Evolutionary conservation across 352 stramenopile genomes (phyloP), one percentile per base, ranked within the genome.

Genomic region (Globisporangium spinosum): DNA sequence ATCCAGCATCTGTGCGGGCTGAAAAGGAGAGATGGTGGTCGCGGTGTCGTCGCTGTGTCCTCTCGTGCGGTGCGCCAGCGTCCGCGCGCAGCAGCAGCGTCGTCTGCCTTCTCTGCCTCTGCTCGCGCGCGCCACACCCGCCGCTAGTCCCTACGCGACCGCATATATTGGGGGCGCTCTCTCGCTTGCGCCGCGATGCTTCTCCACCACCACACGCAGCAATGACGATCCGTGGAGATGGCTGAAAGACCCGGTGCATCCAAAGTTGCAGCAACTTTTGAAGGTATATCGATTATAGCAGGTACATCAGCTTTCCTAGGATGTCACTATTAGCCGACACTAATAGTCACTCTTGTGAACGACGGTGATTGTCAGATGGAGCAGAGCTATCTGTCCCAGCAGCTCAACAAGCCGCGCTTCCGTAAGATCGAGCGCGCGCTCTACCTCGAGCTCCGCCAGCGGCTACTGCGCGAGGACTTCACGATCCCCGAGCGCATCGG

Each of bases 401-500:
- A 83, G 58, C 58, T 92, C 23, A 56, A 66, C 55, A 85, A 87
- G 68, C 78, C 78, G 9, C 76, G 78, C 10, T 91, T 92, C 58
- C 81, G 80, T 9, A 71, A 68, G 58, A 72, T 88, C 25, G 85
- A 93, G 70, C 79, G 84, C 23, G 65, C 83, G 22, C 76, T 92
- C 32, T 89, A 90, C 65, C 58, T 78, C 23, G 87, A 95, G 53
- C 78, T 95, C 55, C 82, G 79, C 0, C 77, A 86, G 22, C 82
- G 86, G 2, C 59, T 90, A 13, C 62, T 89, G 53, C 81, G 83
- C n/a, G 74, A 86, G 23, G 80, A 93, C 51, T 83, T 75, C 38
- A 83, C 78, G 53, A 78, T 94, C n/a, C 85, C 87, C 2, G 87
- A 95, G 65, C 78, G 78, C 62, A 90, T 95, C 54, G 85, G 87